Percentiles rank a stretch among this genome's conserved stretches.
Evolutionary conservation across 1,284 basidiomycete genomes (phyloP).

Genomic region (Leccinum huronense): DNA sequence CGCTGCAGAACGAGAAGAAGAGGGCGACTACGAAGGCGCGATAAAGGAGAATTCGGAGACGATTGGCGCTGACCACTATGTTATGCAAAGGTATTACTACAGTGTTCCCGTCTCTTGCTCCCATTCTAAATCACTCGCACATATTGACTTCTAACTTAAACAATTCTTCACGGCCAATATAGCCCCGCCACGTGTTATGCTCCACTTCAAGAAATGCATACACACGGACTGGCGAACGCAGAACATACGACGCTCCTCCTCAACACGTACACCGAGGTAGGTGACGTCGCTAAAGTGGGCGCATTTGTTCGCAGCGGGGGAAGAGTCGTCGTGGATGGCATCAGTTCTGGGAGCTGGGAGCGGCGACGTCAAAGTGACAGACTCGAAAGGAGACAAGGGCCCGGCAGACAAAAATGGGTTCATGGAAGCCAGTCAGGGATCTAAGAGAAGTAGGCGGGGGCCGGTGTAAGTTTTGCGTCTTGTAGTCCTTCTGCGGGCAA

Average conservation of each 20-base stretch:
- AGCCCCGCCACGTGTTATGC: conserved; percentile 85
- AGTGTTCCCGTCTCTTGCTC: neutral
- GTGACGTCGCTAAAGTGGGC: conserved; percentile 86
- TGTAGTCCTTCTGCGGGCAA: neutral
- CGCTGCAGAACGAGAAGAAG: conserved; percentile 36
- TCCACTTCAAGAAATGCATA: conserved; percentile 94
- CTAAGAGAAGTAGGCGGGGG: conserved; percentile 72
- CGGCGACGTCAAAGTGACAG: conserved; percentile 6
- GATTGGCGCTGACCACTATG: conserved; percentile 87
- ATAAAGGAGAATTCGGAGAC: conserved; percentile 93
- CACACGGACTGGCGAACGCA: conserved; percentile 86
- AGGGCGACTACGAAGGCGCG: conserved; percentile 90
- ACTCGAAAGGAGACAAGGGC: conserved; percentile 23
- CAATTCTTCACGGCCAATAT: conserved; percentile 97
- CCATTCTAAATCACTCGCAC: neutral
- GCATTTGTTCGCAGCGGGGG: conserved; percentile 90
- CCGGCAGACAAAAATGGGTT: conserved; percentile 40
- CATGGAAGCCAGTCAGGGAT: conserved; percentile 77
- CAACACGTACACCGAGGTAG: conserved; percentile 97
- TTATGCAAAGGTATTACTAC: conserved; percentile 76
- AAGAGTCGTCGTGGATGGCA: conserved; percentile 90
- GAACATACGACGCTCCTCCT: conserved; percentile 96
- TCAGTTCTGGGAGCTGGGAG: conserved; percentile 47
- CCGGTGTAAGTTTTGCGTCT: conserved; percentile 56
- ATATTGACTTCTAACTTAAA: conserved; percentile 10